Evolutionary conservation across 495 filamentous ascomycete genomes (phyloP), one percentile per base, ranked within the genome.

Genomic region (Xylaria curta): DNA sequence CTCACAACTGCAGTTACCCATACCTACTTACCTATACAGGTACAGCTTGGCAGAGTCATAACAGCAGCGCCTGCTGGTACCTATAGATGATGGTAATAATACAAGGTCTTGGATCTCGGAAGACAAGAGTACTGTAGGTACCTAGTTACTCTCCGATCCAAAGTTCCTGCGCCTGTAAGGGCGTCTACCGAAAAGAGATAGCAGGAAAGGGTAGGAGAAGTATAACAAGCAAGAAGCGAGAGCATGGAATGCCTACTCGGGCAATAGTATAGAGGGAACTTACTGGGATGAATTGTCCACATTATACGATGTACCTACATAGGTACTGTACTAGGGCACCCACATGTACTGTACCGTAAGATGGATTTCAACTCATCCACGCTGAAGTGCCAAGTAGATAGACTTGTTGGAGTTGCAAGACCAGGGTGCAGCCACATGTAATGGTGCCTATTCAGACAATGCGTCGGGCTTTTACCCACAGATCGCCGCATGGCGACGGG

Each of bases 401-500:
- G 58, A 69, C 74, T 61, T 69, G 54, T 56, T 56, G 65, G 65
- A 56, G 65, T 36, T 36, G 67, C 67, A 24, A 21, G 21, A 51
- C 56, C 10, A 61, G 67, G 54, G 54, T 33, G 40, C 26, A 51
- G 67, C 67, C 54, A 67, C 65, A 56, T 59, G 66, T 46, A 69
- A 49, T 46, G 56, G 63, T 72, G 66, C 64, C 75, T 54, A 53
- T 68, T 59, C 63, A 73, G 66, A 74, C 71, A 68, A 74, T 78
- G 68, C 66, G 68, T 73, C 75, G 54, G 67, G 42, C 47, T 63
- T 70, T 69, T 76, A 65, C 68, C 72, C 72, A 73, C 75, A 69
- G 75, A 70, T 73, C 72, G 76, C 76, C 76, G 75, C 76, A 79
- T 77, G 77, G 75, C 75, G 71, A 74, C 71, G 70, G 70, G 65